A percentile compares a stretch with the other conserved stretches of the same genome.
Conservation (phyloP, 805 yeast species). For the Candida germanica region DNA sequence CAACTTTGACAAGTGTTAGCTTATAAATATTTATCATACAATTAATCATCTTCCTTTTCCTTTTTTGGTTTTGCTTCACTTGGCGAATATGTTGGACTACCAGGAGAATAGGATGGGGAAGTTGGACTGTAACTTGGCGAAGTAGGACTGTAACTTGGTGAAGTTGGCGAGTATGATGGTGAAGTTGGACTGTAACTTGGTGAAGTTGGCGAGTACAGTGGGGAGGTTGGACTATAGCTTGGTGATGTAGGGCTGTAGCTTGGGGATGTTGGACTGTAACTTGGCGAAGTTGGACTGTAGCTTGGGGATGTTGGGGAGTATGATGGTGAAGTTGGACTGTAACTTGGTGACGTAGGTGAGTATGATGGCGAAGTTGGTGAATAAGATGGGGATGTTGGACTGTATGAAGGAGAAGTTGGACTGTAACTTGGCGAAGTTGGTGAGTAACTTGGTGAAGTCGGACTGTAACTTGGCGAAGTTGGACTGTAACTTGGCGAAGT, state of each 20-base stretch:
- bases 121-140: constrained; percentile 57
- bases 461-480: constrained; percentile 70
- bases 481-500: constrained; percentile 63
- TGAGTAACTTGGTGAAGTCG: constrained; percentile 61
- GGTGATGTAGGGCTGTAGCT: constrained; percentile 78
- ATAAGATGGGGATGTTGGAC: constrained; percentile 77
- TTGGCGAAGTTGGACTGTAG: constrained; percentile 73
- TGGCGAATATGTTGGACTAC: constrained; percentile 47
- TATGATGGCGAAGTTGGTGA: constrained; percentile 71
- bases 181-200: constrained; percentile 74
- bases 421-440: constrained; percentile 55
- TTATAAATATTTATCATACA: background rate
- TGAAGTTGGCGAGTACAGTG: constrained; percentile 66
- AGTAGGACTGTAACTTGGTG: constrained; percentile 75
- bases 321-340: constrained; percentile 64
- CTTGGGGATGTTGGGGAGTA: constrained; percentile 80
- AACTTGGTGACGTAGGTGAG: constrained; percentile 57
- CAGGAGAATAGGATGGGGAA: constrained; percentile 46
- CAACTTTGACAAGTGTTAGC: background rate
- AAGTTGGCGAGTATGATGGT: constrained; percentile 67
- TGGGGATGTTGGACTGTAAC: constrained; percentile 78
- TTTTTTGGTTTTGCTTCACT: constrained; percentile 29
- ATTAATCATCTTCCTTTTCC: constrained; percentile 16
- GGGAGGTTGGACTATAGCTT: constrained; percentile 59
- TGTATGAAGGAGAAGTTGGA: constrained; percentile 70